These are phyloP conservation scores for Coniochaeta prunicola DNA, from an alignment of 2,329 filamentous ascomycete genomes.

Conservation along the genomic window DNA sequence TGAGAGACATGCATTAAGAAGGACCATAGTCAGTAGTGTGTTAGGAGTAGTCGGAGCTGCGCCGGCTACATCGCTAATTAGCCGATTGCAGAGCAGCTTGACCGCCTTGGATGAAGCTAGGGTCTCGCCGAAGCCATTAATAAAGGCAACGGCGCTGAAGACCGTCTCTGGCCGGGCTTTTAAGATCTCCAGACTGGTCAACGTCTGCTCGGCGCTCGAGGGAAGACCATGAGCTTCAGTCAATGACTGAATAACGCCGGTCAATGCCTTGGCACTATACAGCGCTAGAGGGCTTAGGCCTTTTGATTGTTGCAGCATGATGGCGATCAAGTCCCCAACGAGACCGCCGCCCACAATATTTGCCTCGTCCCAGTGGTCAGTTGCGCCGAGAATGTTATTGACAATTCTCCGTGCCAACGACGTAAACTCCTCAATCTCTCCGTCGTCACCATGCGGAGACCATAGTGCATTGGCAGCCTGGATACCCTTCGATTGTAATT, in stretches of 20 bases:
- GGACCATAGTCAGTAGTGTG: conserved; percentile 39
- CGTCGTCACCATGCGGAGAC: conserved; percentile 23
- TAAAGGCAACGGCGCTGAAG: conserved; percentile 40
- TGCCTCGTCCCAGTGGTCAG: conserved; percentile 30
- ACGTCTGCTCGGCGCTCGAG: conserved; percentile 36
- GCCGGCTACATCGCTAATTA: conserved; percentile 54
- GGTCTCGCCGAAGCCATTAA: conserved; percentile 40
- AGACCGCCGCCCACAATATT: conserved; percentile 23
- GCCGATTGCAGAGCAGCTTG: conserved; percentile 49
- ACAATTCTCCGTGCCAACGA: conserved; percentile 31
- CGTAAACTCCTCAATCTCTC: conserved; percentile 37
- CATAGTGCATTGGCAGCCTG: conserved; percentile 39
- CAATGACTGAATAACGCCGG: conserved; percentile 39
- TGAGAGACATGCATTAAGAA: conserved; percentile 45
- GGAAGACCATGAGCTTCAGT: conserved; percentile 39
- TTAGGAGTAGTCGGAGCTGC: conserved; percentile 34
- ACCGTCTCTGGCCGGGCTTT: conserved; percentile 38
- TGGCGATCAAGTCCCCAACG: conserved; percentile 32
- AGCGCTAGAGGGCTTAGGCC: conserved; percentile 35
- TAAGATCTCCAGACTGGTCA: conserved; percentile 36
- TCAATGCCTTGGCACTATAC: conserved; percentile 47
- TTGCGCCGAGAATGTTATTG: conserved; percentile 21
- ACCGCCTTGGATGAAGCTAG: conserved; percentile 39
- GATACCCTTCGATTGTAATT: conserved; percentile 37
- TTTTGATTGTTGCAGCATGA: conserved; percentile 34